A percentile compares a stretch with the other conserved stretches of the same genome.
These are phyloP conservation scores for Patellifolia procumbens DNA, from an alignment of 179 eudicot genomes.

Conservation along the genomic window DNA sequence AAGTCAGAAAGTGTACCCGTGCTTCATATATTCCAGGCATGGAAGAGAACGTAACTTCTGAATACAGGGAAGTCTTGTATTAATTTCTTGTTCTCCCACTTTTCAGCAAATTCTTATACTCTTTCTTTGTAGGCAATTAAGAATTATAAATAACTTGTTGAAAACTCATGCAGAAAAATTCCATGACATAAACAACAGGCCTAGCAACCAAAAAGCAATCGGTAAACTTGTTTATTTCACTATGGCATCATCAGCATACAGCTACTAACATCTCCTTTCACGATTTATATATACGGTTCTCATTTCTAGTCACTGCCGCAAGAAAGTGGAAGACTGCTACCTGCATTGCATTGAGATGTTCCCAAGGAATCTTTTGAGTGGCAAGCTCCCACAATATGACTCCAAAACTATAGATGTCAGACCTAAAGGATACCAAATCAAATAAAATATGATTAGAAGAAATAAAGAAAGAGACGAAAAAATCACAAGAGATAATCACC, in stretches of 20 bases:
- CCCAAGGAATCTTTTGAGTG: constrained; percentile 96
- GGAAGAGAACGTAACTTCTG: background rate
- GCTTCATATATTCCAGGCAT: too few species aligned
- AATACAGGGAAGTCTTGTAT: background rate
- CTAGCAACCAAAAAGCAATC: background rate
- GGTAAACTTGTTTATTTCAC: background rate
- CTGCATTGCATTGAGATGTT: constrained; percentile 95
- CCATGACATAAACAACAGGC: background rate
- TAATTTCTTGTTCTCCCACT: background rate
- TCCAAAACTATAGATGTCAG: constrained; percentile 94
- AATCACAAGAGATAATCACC: background rate
- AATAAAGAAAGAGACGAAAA: background rate
- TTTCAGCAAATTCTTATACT: background rate
- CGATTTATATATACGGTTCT: too few species aligned
- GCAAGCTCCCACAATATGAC: constrained; percentile 96
- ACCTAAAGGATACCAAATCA: constrained; percentile 44
- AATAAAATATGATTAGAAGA: background rate
- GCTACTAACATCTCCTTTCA: background rate
- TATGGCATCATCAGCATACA: background rate
- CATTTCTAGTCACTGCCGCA: background rate
- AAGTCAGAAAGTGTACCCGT: too few species aligned
- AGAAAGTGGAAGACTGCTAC: constrained; percentile 37
- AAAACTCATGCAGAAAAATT: background rate
- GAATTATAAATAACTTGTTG: background rate
- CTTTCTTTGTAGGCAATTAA: background rate